Base-by-base conservation (phyloP, 169 alveolate genomes). In the Toxoplasma gondii region DNA sequence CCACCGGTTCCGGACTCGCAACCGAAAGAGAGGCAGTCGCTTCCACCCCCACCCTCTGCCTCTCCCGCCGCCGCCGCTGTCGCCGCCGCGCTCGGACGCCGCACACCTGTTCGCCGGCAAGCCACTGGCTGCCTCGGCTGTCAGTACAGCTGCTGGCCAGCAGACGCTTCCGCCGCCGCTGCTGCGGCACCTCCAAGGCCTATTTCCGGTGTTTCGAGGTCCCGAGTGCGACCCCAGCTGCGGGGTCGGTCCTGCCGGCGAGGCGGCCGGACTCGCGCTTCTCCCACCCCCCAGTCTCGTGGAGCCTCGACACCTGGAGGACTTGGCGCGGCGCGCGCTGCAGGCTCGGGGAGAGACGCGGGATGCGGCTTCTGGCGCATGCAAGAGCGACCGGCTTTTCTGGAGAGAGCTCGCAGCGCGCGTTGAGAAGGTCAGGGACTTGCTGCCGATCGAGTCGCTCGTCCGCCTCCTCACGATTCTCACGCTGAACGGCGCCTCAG, bases 31-130 rank as follows among this genome's bases (percentile, higher is more conserved):
- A 31, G 45, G 84, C 84, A 74, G 84, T 44, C 22, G n/a, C 9
- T 74, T 74, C 84, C 84, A 74, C 84, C 44, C 84, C 12, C 84
- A 74, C n/a, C 84, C 84, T 44, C 44, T 74, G 43, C 84, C 84
- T 16, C 84, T 74, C 31, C 84, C 84, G 41, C 84, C 44, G 43
- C 84, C 84, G 39, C 49, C 84, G 2, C 39, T 74, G 16, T 31
- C 84, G 39, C 84, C 84, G 39, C 84, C 44, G 9, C 49, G 45
- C 44, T 17, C 84, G 39, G 84, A 34, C 44, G 84, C 84, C 27
- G 84, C 84, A 12, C 49, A 36, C 84, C 17, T 34, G 39, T 36
- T 7, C 84, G 45, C 9, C 44, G 84, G 74, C 31, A 12, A 16
- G 7, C 74, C 84, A 24, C 44, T 74, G 43, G 1, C 84, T 16